Evolutionary conservation across 805 yeast genomes (phyloP), one percentile per base, ranked within the genome.

Genomic region (Priceomyces medius): DNA sequence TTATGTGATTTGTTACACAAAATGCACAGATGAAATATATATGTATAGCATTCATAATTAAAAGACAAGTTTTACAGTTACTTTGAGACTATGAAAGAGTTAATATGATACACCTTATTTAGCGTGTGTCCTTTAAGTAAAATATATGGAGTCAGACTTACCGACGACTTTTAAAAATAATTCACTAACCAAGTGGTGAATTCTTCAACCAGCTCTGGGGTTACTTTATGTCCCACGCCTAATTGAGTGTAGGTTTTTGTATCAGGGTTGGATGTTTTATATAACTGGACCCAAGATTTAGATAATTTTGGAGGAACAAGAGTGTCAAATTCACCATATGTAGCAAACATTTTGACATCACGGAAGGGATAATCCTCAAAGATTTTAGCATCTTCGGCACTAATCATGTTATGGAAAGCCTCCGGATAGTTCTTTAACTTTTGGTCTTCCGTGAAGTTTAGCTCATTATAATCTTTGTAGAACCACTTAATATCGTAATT

Each of bases 251-350:
- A 64, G 5, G 52, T 46, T n/a, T 50, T 60, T 12, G 64, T 43
- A 23, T 42, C 48, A 3, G 44, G 45, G 42, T 60, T 66, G 10
- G 61, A 44, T 40, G 52, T 56, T 29, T 45, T 43, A 47, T 55
- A 65, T 38, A 58, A 35, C 4, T 63, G 66, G 12, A 55, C 46
- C 70, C 73, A 69, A 27, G 57, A 45, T 16, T 44, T 46, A 8
- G 67, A 49, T 21, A 67, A 58, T 23, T 47, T 49, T 2, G 63
- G 56, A 13, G 74, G 76, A 1, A 68, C 74, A 37, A 65, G 46
- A 3, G 53, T 55, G 39, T 70, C 76, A 7, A 53, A 55, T 9
- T 49, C 55, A 8, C 71, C 74, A 45, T 62, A 68, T 16, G 61
- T 38, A 1, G 73, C 73, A 50, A 62, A 69, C 48, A 66, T 32